phyloP scores from a whole-genome alignment of 106 monocot genomes.

The Gastrodia elata region DNA sequence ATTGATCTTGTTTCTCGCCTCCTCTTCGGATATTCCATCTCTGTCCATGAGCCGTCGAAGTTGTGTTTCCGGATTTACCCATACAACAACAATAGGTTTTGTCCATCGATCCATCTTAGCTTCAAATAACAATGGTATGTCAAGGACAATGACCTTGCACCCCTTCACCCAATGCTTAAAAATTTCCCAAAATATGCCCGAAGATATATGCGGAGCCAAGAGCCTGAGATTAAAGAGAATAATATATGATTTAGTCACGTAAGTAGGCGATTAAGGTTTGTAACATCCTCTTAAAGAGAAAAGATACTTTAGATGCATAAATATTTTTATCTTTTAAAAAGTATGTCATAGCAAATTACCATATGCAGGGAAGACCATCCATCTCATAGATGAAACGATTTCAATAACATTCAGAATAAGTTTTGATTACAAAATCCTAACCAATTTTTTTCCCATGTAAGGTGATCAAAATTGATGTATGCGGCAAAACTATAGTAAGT shows the following conservation, averaged over 20 bases:
- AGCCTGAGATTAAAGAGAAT: slow-evolving; percentile 42
- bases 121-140: slow-evolving; percentile 88
- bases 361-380: too few species aligned
- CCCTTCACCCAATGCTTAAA: slow-evolving; percentile 82
- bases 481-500: not conserved
- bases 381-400: too few species aligned
- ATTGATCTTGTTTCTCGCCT: slow-evolving; percentile 58
- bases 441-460: too few species aligned
- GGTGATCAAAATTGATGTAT: not conserved
- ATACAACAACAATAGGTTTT: slow-evolving; percentile 69
- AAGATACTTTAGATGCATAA: too few species aligned
- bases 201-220: slow-evolving; percentile 81
- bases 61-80: slow-evolving; percentile 80
- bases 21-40: slow-evolving; percentile 68
- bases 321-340: too few species aligned
- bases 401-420: too few species aligned
- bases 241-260: not conserved
- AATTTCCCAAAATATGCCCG: slow-evolving; percentile 66
- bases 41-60: slow-evolving; percentile 60
- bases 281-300: not conserved
- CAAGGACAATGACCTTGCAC: slow-evolving; percentile 60
- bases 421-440: too few species aligned
- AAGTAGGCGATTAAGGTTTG: not conserved
- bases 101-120: slow-evolving; percentile 68
- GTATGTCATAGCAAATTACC: too few species aligned